Evolutionary conservation across 768 basidiomycete genomes (phyloP), one percentile per base, ranked within the genome.

Genomic region (Mycena rosella): DNA sequence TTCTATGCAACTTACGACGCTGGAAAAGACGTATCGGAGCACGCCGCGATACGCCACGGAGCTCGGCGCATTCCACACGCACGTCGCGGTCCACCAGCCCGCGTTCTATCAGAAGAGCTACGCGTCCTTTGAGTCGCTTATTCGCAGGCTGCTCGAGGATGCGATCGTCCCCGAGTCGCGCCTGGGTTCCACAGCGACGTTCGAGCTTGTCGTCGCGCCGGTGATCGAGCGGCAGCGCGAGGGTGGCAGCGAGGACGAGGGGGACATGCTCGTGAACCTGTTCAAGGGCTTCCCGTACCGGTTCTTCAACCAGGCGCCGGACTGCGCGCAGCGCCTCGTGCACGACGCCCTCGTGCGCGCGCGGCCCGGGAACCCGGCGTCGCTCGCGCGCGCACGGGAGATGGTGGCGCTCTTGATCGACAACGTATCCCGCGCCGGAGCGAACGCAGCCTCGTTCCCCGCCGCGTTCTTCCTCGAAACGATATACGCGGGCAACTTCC

Each of bases 401-500:
- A 44, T 60, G 55, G 47, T 58, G 51, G 58, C 51, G 45, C 27
- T 42, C 27, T 60, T 69, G 52, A 65, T 65, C 61, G 42, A 17
- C 17, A 42, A 62, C 44, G 60, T 47, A 18, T 24, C 34, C 26
- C 17, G 14, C 26, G 36, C 55, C 30, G 57, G 30, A 36, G 20
- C 45, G 26, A 63, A 53, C 47, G 44, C 57, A 45, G 63, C 58
- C 47, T 65, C 67, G 32, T 63, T 60, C 32, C 54, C 71, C 49
- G 53, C 58, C 48, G 55, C 61, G 22, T 62, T 72, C 49, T 51
- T 69, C 52, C 38, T 64, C 38, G 71, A 72, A 29, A 45, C 67
- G 8, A 63, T 72, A 27, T 69, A 72, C 48, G 62, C 48, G 4
- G 71, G 71, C 29, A 63, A 53, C 38, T 56, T 72, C 67, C 54